Percentiles rank a stretch among this genome's conserved stretches.
These are phyloP conservation scores for Sequoiadendron giganteum DNA, from an alignment of 75 land plant genomes.

Conservation along the genomic window DNA sequence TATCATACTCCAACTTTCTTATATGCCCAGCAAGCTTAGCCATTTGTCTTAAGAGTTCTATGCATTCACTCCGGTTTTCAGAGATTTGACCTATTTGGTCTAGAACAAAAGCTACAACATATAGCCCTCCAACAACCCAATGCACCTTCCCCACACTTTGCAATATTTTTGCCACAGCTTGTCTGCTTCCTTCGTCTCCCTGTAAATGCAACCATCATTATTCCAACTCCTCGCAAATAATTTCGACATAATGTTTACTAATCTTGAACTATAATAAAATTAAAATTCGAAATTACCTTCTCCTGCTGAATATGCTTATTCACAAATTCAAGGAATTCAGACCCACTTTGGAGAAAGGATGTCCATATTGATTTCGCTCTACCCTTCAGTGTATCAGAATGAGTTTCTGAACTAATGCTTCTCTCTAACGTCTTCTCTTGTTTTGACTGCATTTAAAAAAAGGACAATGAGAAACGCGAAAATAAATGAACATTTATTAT, in stretches of 20 bases:
- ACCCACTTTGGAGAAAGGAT: background rate
- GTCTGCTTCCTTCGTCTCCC: background rate
- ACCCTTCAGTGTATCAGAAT: background rate
- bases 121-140: background rate
- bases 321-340: background rate
- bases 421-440: background rate
- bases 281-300: background rate
- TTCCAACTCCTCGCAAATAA: background rate
- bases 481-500: too few species aligned
- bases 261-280: background rate
- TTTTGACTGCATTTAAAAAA: too few species aligned
- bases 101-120: background rate
- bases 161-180: background rate
- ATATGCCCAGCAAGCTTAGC: too few species aligned
- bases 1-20: too few species aligned
- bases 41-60: too few species aligned
- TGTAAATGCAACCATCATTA: background rate
- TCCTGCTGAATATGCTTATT: too few species aligned
- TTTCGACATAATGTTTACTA: background rate
- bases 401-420: background rate
- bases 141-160: background rate
- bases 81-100: background rate
- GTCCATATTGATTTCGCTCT: background rate
- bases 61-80: too few species aligned
- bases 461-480: too few species aligned